Base-by-base conservation (phyloP, 306 rosid genomes). In the Astragalus glycyphyllos region DNA sequence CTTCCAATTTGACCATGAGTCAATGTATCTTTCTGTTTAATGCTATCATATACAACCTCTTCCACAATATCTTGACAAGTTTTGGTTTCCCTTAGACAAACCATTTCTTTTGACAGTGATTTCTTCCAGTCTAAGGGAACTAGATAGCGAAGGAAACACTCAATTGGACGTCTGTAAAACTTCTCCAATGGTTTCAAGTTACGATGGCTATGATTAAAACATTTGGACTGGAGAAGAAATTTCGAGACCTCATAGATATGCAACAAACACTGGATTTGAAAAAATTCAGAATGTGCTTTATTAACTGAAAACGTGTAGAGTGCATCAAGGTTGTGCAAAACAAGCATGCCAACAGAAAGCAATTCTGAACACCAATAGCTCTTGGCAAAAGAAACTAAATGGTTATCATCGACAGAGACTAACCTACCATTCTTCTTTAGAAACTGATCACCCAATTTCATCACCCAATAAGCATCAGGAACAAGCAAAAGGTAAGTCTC, bases 381-480 rank as follows among this genome's bases (percentile, higher is more conserved):
- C 50, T 11, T 16, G 67, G 89, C 86, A 15, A 75, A 78, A 8
- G 77, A 71, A 67, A 74, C 74, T 54, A 89, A 75, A 45, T 56
- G 56, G 6, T 53, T 53, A 70, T 32, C 78, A 47, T 84, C 86
- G 32, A 79, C 34, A 11, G 73, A 81, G 11, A 79, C 86, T 53
- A 82, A 17, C 67, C 60, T 77, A 7, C 88, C 87, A 14, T 66
- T 78, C 71, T 41, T 81, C 44, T 57, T 71, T 2, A 85, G 46
- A 61, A 64, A 38, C n/a, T 56, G 79, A 26, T 15, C 80, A 9
- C 68, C 81, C 59, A 74, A 14, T 49, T 75, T 65, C 10, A 32
- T 73, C 50, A 79, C 87, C 96, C 96, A 91, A 48, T 68, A 68
- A 65, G 91, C 96, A 71, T 71, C 83, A 68, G 90, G 77, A 46